Evolutionary conservation across 2,329 filamentous ascomycete species (phyloP).

Genomic region (Cladobotryum mycophilum): DNA sequence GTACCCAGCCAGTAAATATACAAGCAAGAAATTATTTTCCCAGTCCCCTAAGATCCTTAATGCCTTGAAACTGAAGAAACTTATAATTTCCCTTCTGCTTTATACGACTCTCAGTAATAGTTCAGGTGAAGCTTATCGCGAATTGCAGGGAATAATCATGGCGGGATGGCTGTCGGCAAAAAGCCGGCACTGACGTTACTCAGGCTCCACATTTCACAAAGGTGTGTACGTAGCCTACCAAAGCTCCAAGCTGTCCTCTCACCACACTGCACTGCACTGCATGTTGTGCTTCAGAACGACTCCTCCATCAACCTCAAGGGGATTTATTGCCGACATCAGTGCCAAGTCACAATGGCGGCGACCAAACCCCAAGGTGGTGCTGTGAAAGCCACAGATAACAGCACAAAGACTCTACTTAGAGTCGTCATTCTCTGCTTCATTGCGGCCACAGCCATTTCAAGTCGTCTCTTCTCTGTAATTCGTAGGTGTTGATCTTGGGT

Average conservation of each 20-base stretch:
- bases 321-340: constrained; percentile 25
- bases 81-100: too few relatives aligned
- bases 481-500: constrained; percentile 52
- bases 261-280: constrained; percentile 12
- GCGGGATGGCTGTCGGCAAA: constrained; percentile 3
- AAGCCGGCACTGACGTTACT: constrained; percentile 1
- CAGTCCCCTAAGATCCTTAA: too few relatives aligned
- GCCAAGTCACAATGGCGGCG: constrained; percentile 38
- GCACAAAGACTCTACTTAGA: constrained; percentile 76
- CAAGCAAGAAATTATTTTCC: too few relatives aligned
- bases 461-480: constrained; percentile 96
- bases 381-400: constrained; percentile 73
- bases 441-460: constrained; percentile 83
- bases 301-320: constrained; percentile 26
- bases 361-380: constrained; percentile 46
- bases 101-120: too few relatives aligned
- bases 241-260: constrained; percentile 46
- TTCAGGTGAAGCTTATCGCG: too few relatives aligned
- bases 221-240: constrained; percentile 8
- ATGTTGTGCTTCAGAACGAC: constrained; percentile 21
- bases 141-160: background rate
- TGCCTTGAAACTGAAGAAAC: too few relatives aligned
- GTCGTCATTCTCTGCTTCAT: constrained; percentile 88
- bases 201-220: constrained; percentile 5
- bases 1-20: too few relatives aligned